These are phyloP conservation scores for Tetrahymena elliotti DNA, from an alignment of 73 alveolate genomes.

Conservation along the genomic window DNA sequence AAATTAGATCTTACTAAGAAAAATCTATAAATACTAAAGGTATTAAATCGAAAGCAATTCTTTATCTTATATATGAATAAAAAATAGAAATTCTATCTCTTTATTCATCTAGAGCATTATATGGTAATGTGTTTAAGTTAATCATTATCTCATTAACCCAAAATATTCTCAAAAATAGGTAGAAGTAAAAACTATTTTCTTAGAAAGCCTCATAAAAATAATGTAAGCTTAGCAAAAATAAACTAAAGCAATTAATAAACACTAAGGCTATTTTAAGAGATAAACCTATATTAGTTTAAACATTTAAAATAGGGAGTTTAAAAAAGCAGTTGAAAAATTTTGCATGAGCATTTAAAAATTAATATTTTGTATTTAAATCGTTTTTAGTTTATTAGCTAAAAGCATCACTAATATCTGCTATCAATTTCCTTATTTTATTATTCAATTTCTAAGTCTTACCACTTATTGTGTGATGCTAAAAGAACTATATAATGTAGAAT, in stretches of 20 bases:
- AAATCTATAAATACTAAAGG: not conserved
- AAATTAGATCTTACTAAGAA: not conserved
- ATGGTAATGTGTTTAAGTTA: not conserved
- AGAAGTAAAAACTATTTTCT: not conserved
- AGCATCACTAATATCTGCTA: not conserved
- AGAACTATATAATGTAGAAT: no score
- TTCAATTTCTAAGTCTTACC: not conserved
- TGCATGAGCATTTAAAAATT: no score
- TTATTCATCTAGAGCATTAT: not conserved
- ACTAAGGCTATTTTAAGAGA: not conserved
- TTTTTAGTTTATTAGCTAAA: not conserved
- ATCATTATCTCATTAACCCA: not conserved
- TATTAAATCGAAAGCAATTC: not conserved
- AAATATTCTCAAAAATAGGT: not conserved
- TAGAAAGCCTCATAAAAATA: not conserved
- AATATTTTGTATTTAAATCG: not conserved
- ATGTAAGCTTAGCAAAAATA: not conserved
- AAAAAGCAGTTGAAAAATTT: not conserved
- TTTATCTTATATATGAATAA: not conserved
- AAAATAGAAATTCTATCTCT: not conserved
- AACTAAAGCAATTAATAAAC: not conserved
- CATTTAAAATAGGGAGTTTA: not conserved
- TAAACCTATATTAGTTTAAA: not conserved
- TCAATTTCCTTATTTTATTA: not conserved
- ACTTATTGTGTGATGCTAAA: not conserved